Evolutionary conservation across 1,139 yeast genomes (phyloP), one percentile per base, ranked within the genome.

Genomic region (Debaryomycetaceae sp.): DNA sequence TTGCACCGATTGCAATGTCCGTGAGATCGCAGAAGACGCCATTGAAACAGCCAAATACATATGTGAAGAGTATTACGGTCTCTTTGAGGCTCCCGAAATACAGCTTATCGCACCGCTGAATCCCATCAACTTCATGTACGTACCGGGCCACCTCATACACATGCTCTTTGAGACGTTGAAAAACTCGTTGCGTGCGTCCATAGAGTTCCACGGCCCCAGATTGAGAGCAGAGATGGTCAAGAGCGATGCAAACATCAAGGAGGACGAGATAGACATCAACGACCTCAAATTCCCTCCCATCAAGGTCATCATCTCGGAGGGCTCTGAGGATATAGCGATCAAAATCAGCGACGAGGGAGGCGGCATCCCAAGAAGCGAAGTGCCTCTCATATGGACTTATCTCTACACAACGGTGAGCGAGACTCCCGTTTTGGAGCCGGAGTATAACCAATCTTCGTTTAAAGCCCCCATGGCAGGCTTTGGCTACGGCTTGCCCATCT

Each of bases 401-500:
- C 76, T 90, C 63, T 89, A 89, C 65, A 89, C 97, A 5, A 87
- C 97, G 0, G 96, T 91, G 42, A 80, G 82, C 56, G 79, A 83
- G 49, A 80, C 87, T 7, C 93, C 93, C 1, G 76, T 73, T 23
- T 66, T 85, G 44, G 91, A 85, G 47, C 77, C 83, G 0, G 86
- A 80, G 47, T 65, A 65, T 48, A 70, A 65, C 49, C 77, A 72
- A 53, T 70, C 79, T 30, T 83, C 83, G 46, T 84, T 83, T 65
- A 81, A 81, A 62, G 96, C 96, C 1, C 97, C 97, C 45, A 85
- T 89, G 88, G 96, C 96, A 40, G 97, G 97, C 0, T 86, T 87
- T 56, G 97, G 97, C 36, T 91, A 89, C 58, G 97, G 97, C 0
- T 74, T 89, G 55, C 96, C 97, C 2, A 84, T 90, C 48, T 84